Conservation (phyloP, 176 grass and related monocot genomes). For the Bolboschoenus planiculmis region DNA sequence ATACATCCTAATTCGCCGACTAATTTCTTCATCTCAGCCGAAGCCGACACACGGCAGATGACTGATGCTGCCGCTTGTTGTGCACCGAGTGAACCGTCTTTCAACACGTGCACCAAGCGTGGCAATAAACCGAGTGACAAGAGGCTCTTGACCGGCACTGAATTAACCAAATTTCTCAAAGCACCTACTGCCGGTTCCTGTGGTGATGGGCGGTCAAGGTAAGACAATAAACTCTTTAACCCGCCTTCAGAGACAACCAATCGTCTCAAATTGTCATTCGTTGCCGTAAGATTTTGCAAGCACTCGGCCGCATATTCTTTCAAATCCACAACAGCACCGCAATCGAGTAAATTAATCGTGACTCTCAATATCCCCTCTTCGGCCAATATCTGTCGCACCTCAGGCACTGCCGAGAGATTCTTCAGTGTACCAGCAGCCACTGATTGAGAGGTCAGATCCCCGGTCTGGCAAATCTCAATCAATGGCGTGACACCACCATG, state of each 20-base stretch:
- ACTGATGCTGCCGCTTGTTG: constrained; percentile 50
- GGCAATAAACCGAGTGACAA: constrained; percentile 62
- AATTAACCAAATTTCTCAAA: constrained; percentile 56
- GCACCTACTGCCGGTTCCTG: constrained; percentile 62
- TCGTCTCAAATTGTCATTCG: constrained; percentile 53
- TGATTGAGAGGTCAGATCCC: constrained; percentile 56
- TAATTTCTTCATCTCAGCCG: constrained; percentile 55
- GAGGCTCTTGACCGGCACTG: constrained; percentile 46
- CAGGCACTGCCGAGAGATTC: constrained; percentile 62
- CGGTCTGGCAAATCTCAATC: constrained; percentile 71
- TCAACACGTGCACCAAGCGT: constrained; percentile 60
- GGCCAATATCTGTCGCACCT: constrained; percentile 54
- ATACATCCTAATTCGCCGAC: constrained; percentile 66
- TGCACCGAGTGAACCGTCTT: constrained; percentile 53
- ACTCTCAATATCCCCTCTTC: constrained; percentile 76
- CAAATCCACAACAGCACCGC: constrained; percentile 43
- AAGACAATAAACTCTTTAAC: constrained; percentile 54
- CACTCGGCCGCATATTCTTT: constrained; percentile 93
- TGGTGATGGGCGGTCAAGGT: constrained; percentile 58
- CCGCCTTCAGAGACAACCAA: constrained; percentile 61
- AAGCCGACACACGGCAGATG: constrained; percentile 54
- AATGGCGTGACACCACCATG: constrained; percentile 66
- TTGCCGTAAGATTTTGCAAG: constrained; percentile 59
- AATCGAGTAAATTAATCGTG: constrained; percentile 72
- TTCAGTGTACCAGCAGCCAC: constrained; percentile 57